phyloP scores from a whole-genome alignment of 2,329 filamentous ascomycete species.

The Alternaria novae-zelandiae region DNA sequence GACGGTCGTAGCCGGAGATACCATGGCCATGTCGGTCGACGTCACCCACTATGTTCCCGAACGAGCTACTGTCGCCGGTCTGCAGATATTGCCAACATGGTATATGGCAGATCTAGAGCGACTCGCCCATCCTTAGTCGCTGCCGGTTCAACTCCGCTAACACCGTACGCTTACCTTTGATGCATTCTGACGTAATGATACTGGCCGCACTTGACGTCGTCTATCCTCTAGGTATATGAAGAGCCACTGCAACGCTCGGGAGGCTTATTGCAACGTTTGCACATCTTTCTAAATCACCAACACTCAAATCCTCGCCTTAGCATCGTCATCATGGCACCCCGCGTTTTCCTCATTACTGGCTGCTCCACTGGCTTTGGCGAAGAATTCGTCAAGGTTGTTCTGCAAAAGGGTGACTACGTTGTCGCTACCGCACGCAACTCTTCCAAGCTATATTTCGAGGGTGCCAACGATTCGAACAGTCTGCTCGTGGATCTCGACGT shows the following conservation, averaged over 20 bases:
- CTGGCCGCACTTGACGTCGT: background rate
- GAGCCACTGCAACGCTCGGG: background rate
- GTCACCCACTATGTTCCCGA: background rate
- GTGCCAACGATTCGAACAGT: conserved; percentile 55
- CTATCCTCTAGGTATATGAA: background rate
- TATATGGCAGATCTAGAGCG: background rate
- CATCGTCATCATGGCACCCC: conserved; percentile 46
- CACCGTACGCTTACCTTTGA: background rate
- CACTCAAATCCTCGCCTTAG: background rate
- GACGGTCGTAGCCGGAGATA: conserved; percentile 4
- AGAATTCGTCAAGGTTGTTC: conserved; percentile 52
- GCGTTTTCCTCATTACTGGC: conserved; percentile 57
- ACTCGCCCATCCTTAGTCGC: background rate
- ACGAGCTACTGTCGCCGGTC: background rate
- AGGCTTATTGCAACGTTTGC: background rate
- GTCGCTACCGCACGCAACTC: conserved; percentile 55
- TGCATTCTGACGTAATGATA: background rate
- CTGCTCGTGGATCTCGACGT: conserved; percentile 62
- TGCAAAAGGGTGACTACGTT: conserved; percentile 53
- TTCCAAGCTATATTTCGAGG: conserved; percentile 50
- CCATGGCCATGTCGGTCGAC: background rate
- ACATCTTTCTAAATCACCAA: too few species aligned
- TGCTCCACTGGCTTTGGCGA: conserved; percentile 56
- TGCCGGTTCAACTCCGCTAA: background rate
- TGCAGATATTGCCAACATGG: background rate